These are phyloP conservation scores for Osmanthus fragrans DNA, from an alignment of 257 asterid genomes.

Conservation along the genomic window DNA sequence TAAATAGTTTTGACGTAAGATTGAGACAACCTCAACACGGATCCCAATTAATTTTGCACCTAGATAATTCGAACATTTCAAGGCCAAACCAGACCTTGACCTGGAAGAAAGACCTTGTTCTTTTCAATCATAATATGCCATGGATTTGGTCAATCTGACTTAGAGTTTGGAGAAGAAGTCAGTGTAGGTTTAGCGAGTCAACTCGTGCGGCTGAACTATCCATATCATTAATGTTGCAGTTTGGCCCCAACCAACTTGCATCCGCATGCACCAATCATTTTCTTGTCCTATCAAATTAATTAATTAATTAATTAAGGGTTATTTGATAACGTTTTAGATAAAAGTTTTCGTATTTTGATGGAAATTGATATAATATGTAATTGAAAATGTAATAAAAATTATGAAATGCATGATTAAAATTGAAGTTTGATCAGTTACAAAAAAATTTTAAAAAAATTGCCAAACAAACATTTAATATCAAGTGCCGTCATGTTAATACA, in stretches of 20 bases:
- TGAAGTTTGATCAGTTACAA: no score
- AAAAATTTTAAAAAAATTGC: no score
- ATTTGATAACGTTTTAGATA: no score
- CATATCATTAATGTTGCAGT: not conserved
- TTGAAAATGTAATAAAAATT: no score
- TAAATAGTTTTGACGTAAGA: not conserved
- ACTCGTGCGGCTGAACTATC: conserved; percentile 1
- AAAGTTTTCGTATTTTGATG: no score
- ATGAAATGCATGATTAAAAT: no score
- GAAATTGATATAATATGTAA: no score
- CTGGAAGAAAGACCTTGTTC: no score
- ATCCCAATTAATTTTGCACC: not conserved
- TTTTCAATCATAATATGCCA: not conserved
- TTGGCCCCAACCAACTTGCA: not conserved
- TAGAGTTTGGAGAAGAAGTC: not conserved
- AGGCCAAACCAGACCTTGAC: conserved; percentile 18
- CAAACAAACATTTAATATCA: no score
- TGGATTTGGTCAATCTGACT: conserved; percentile 26
- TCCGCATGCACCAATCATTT: not conserved
- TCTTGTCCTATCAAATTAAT: not conserved
- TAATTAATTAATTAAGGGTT: no score
- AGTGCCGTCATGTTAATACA: no score
- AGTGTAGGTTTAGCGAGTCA: conserved; percentile 12
- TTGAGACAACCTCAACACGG: not conserved
- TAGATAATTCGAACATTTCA: conserved; percentile 10